Evolutionary conservation across 805 yeast genomes (phyloP).

Genomic region (Brettanomyces bruxellensis): DNA sequence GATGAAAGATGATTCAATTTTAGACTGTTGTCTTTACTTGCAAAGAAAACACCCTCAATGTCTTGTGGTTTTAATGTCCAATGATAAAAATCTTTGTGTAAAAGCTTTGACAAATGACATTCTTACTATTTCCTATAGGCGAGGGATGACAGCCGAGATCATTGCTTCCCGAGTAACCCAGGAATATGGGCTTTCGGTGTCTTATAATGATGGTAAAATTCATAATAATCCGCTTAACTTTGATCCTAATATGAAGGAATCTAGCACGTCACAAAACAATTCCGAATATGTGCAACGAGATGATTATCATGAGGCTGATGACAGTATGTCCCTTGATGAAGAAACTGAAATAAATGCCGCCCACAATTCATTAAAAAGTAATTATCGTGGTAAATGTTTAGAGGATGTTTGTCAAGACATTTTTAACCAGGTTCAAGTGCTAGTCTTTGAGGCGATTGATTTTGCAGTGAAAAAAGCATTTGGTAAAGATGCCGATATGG

Average conservation of each 20-base stretch:
- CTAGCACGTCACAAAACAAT: no score
- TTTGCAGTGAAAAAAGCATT: slow-evolving; percentile 43
- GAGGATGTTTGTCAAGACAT: slow-evolving; percentile 13
- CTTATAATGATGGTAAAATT: neutral
- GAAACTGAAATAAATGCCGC: neutral
- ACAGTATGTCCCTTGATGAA: neutral
- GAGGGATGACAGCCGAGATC: slow-evolving; percentile 33
- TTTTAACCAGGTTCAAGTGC: slow-evolving; percentile 30
- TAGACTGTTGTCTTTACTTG: slow-evolving; percentile 75
- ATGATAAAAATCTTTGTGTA: slow-evolving; percentile 75
- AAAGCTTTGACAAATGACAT: slow-evolving; percentile 64
- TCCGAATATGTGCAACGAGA: no score
- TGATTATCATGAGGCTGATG: neutral
- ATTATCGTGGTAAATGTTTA: neutral
- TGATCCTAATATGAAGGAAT: neutral
- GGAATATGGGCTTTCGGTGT: neutral
- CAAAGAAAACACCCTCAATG: slow-evolving; percentile 25
- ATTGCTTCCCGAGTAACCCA: slow-evolving; percentile 29
- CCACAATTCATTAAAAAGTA: neutral
- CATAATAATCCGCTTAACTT: neutral
- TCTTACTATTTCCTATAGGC: slow-evolving; percentile 49
- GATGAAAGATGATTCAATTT: slow-evolving; percentile 68
- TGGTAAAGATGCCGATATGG: slow-evolving; percentile 45
- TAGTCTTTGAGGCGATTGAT: slow-evolving; percentile 39
- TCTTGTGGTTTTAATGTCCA: slow-evolving; percentile 59